A percentile compares a stretch with the other conserved stretches of the same genome.
phyloP scores from a whole-genome alignment of 2,329 filamentous ascomycete species.

The Ophidiomyces ophidiicola region DNA sequence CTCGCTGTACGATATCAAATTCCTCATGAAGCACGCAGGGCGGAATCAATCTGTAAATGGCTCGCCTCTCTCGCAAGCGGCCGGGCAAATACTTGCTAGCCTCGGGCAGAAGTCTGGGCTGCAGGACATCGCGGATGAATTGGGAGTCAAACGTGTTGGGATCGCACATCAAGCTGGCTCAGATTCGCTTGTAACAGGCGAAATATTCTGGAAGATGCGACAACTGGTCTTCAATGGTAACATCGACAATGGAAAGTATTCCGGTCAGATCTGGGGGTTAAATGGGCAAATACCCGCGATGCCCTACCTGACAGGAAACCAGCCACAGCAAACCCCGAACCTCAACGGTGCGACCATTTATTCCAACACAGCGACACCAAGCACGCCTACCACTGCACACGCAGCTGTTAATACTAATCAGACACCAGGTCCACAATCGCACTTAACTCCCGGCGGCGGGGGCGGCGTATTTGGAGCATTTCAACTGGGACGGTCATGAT shows the following conservation, averaged over 20 bases:
- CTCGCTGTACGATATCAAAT: constrained; percentile 89
- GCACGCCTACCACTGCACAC: constrained; percentile 53
- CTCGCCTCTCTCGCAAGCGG: constrained; percentile 51
- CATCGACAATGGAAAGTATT: constrained; percentile 64
- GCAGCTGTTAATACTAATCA: constrained; percentile 36
- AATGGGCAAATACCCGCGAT: constrained; percentile 56
- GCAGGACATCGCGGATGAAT: constrained; percentile 83
- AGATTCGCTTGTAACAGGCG: constrained; percentile 83
- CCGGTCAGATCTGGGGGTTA: constrained; percentile 86
- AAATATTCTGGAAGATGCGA: constrained; percentile 87
- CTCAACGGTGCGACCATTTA: constrained; percentile 44
- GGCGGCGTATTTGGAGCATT: constrained; percentile 68
- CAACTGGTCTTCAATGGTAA: constrained; percentile 75
- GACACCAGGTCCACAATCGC: constrained; percentile 41
- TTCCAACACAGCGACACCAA: constrained; percentile 44
- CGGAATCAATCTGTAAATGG: constrained; percentile 53
- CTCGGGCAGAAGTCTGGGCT: constrained; percentile 84
- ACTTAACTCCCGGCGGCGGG: constrained; percentile 65
- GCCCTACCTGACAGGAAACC: constrained; percentile 28
- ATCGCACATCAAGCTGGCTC: constrained; percentile 85
- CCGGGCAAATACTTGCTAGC: constrained; percentile 63
- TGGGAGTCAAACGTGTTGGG: constrained; percentile 80
- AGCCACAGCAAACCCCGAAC: constrained; percentile 41
- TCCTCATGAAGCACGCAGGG: constrained; percentile 82
- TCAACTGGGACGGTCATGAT: constrained; percentile 19